Percentiles rank a stretch among this genome's conserved stretches.
phyloP scores from a whole-genome alignment of 2,329 filamentous ascomycete genomes.

The Lecanoromycetidae sp. region DNA sequence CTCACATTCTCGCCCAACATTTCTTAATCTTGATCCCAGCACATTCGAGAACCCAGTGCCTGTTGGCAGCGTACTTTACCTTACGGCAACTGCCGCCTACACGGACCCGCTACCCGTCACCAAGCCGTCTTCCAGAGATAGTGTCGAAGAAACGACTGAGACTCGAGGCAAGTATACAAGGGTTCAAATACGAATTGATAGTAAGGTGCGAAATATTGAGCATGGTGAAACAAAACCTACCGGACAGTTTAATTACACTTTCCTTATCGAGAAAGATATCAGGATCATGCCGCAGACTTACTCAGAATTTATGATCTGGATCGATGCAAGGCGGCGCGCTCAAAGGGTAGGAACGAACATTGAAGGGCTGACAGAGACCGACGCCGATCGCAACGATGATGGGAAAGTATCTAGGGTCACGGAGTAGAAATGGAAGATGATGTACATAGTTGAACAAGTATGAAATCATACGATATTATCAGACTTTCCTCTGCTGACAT shows the following conservation, averaged over 20 bases:
- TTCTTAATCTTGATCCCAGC: constrained; percentile 59
- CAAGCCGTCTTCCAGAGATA: constrained; percentile 17
- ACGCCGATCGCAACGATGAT: background rate
- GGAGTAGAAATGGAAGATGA: background rate
- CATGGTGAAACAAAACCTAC: constrained; percentile 56
- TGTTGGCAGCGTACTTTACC: constrained; percentile 60
- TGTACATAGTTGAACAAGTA: background rate
- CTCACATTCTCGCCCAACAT: constrained; percentile 56
- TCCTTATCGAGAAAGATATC: constrained; percentile 52
- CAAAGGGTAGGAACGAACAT: constrained; percentile 37
- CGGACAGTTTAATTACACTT: constrained; percentile 66
- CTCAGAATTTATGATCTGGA: constrained; percentile 53
- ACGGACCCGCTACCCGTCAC: constrained; percentile 40
- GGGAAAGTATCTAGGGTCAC: constrained; percentile 6
- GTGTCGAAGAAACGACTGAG: background rate
- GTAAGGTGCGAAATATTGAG: constrained; percentile 60
- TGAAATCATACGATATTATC: too few relatives aligned
- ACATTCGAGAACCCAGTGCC: constrained; percentile 66
- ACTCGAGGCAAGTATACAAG: constrained; percentile 40
- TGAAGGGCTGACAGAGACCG: constrained; percentile 8
- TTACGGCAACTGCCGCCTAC: constrained; percentile 60
- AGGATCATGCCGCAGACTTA: constrained; percentile 55
- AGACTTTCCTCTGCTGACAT: too few relatives aligned
- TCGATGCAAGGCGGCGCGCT: constrained; percentile 47
- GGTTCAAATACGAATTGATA: constrained; percentile 59